Evolutionary conservation across 257 asterid genomes (phyloP), one percentile per base, ranked within the genome.

Genomic region (Leptodermis oblonga): DNA sequence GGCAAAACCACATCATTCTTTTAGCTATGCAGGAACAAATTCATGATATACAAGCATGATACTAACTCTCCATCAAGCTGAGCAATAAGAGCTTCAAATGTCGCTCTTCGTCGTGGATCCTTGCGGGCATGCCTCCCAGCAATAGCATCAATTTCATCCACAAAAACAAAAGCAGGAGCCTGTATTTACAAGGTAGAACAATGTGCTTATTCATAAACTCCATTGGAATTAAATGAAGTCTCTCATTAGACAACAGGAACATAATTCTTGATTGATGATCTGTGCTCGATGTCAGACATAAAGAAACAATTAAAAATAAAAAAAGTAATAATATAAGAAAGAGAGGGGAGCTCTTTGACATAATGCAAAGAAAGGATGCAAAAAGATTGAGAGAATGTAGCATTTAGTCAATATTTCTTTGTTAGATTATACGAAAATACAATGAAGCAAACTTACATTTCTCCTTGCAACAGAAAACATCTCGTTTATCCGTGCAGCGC

Each of bases 61-160:
- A 85, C 96, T 88, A 73, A 93, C 99, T 93, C 97, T 79, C 97
- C 99, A 74, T 93, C 99, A 83, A 93, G 91, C 85, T 93, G 97
- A 65, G 90, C 77, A 76, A 93, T 81, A 78, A 93, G 80, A 46
- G 99, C 99, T 79, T 93, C 92, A 77, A 90, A 89, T 55, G 97
- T 87, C 72, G 90, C 91, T 70, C 85, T 82, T 78, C 97, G 85
- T 62, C 92, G 88, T 54, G 95, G 96, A 84, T 93, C 97, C 79
- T 82, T 89, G 77, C 83, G 82, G 64, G 97, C 95, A 77, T 90
- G 95, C 83, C 96, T 85, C 81, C 99, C 99, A 81, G 97, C 97
- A 78, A 93, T 88, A 78, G 99, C 99, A 86, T 93, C 99, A 77
- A 93, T 90, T 86, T 93, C 99, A 75, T 93, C 99, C 77, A 93